Percentiles rank a stretch among this genome's conserved stretches.
Evolutionary conservation across 148 eudicot genomes (phyloP).

Genomic region (Rhododendron vialii): DNA sequence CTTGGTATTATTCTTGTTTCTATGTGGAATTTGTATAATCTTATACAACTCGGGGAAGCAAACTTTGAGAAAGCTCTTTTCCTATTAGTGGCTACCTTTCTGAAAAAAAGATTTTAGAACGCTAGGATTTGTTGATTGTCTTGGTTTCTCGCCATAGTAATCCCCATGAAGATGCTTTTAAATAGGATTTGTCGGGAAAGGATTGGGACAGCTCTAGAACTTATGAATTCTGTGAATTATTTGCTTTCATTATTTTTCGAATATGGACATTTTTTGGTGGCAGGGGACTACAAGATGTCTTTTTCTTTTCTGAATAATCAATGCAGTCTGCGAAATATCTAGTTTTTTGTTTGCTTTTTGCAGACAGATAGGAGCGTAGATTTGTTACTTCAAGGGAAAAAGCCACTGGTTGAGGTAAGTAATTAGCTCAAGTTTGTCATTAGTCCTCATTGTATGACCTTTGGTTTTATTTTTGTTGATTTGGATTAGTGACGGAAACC

Average conservation of each 20-base stretch:
- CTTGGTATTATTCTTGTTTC: neutral
- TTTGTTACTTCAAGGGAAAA: constrained; percentile 33
- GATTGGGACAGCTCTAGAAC: neutral
- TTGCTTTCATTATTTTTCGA: neutral
- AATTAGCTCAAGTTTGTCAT: neutral
- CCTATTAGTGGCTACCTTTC: neutral
- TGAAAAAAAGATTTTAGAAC: neutral
- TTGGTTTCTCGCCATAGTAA: neutral
- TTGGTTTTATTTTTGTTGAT: neutral
- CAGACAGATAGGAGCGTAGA: constrained; percentile 51
- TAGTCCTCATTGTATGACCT: neutral
- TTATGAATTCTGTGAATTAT: neutral
- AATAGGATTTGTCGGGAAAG: neutral
- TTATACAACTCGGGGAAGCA: neutral
- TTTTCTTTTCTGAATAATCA: neutral
- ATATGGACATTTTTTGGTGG: neutral
- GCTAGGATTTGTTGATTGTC: neutral
- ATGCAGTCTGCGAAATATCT: neutral
- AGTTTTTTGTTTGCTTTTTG: neutral
- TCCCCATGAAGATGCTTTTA: neutral
- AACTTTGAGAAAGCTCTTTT: neutral
- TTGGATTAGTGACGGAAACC: neutral
- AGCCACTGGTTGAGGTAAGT: constrained; percentile 49
- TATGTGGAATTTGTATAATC: neutral
- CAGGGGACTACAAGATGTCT: neutral